Conservation (phyloP, 768 basidiomycete genomes). For the Gelatoporia subvermispora region DNA sequence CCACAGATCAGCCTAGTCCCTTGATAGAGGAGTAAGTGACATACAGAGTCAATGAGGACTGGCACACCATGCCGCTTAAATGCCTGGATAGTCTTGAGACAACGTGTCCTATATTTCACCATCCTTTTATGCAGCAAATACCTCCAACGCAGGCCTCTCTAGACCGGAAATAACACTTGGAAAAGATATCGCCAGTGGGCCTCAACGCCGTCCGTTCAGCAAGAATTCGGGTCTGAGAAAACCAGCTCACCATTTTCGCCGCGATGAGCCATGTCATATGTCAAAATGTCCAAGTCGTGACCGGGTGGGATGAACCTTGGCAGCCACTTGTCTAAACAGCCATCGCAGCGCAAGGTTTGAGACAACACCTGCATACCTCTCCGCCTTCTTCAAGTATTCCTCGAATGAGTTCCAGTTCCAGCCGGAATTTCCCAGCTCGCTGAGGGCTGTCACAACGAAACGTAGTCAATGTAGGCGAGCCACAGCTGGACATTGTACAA, state of each 20-base stretch:
- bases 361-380: too few species aligned
- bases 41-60: too few species aligned
- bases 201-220: conserved; percentile 12
- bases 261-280: conserved; percentile 4
- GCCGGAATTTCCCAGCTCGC: conserved; percentile 45
- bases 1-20: too few species aligned
- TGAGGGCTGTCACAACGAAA: conserved; percentile 19
- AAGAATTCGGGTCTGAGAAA: background rate
- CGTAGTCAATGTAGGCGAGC: background rate
- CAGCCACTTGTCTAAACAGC: too few species aligned
- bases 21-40: too few species aligned
- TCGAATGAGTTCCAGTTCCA: conserved; percentile 46
- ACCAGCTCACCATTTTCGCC: background rate
- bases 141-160: background rate
- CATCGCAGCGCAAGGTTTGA: too few species aligned
- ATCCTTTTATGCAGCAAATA: too few species aligned
- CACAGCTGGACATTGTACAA: background rate
- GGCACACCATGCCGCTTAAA: too few species aligned
- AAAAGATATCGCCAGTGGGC: background rate
- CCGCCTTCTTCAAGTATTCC: conserved; percentile 33
- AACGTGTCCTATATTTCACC: too few species aligned
- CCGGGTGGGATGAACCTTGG: conserved; percentile 2
- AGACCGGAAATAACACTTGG: background rate
- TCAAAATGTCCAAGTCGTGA: conserved; percentile 3
- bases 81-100: too few species aligned